Evolutionary conservation across 169 alveolate species (phyloP), one percentile per base, ranked within the genome.

Genomic region (Theileria annulata): DNA sequence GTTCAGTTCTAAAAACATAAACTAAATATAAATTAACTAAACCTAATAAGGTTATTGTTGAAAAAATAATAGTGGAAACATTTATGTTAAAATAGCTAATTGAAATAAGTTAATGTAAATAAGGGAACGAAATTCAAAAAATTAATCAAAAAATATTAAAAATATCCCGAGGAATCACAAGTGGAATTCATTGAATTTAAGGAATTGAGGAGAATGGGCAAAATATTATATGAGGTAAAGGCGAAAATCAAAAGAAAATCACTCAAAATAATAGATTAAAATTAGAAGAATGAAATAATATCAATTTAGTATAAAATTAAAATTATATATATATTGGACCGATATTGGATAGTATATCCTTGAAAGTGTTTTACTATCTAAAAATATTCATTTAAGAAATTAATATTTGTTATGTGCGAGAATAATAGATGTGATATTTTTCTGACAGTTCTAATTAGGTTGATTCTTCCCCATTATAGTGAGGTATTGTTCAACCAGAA

Each of bases 381-480:
- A 0, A 21, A 56, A 56, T 13, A 5, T 10, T 21, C 33, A 19
- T 19, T 56, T 21, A 56, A 21, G 28, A 56, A 25, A 56, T 56
- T 56, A 25, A 21, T 56, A 56, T 56, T 56, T 56, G 2, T 8
- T 56, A 21, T 56, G 66, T 56, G 28, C 35, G 17, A 56, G 31
- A 8, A 21, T 56, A 56, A 21, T 56, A 19, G 31, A 3, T 56
- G 66, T 56, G 9, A 21, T 21, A 56, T 56, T 56, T 1, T 13
- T 10, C 17, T 19, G 66, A 56, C 66, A 56, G 17, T 12, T 21
- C 17, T 21, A 56, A 25, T n/a, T 56, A 56, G 66, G 30, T 56
- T 25, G 31, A 56, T 56, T 25, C 66, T 56, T 56, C 66, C 66
- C 66, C 66, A 56, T 56, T 56, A 56, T 56, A 25, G 66, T 56